Evolutionary conservation across 169 alveolate species (phyloP), one percentile per base, ranked within the genome.

Genomic region (Babesia ovata): DNA sequence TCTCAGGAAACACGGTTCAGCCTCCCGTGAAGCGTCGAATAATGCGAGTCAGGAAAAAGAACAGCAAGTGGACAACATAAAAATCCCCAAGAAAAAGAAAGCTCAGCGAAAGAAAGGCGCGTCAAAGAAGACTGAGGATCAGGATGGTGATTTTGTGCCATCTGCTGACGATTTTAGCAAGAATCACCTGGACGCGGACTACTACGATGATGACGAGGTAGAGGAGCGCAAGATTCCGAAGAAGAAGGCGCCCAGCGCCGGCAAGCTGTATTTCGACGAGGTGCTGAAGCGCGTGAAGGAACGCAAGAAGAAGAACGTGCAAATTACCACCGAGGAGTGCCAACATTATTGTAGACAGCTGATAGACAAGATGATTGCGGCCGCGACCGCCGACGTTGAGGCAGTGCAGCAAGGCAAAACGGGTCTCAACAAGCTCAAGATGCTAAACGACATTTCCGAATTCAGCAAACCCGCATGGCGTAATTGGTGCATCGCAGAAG

Each of bases 401-500:
- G 79, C 84, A 29, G 73, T 90, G 57, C 73, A 86, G 72, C 85
- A 89, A 54, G 93, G 93, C 26, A 91, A 86, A 67, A 92, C 94
- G 36, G 96, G 94, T 22, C 75, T 91, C 39, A 90, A 93, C 33
- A 92, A 92, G 78, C 72, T 92, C 24, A 90, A 87, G 65, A 90
- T 91, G 90, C 59, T 92, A 21, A 92, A 90, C 45, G 88, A 88
- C 33, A 86, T 91, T 26, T 87, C 90, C 36, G 88, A 86, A 63
- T 84, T 88, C 48, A 75, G 86, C 29, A 92, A 91, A 81, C 93
- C 93, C 17, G 88, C 92, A 48, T 91, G 91, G 95, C 62, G 90
- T n/a, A 86, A 90, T 19, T 91, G 85, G 71, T 92, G 92, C 66
- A 86, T 92, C 74, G 63, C 93, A 13, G 92, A 91, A 70, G 95